These are phyloP conservation scores for Cladophialophora psammophila DNA, from an alignment of 2,329 filamentous ascomycete genomes.

Conservation along the genomic window DNA sequence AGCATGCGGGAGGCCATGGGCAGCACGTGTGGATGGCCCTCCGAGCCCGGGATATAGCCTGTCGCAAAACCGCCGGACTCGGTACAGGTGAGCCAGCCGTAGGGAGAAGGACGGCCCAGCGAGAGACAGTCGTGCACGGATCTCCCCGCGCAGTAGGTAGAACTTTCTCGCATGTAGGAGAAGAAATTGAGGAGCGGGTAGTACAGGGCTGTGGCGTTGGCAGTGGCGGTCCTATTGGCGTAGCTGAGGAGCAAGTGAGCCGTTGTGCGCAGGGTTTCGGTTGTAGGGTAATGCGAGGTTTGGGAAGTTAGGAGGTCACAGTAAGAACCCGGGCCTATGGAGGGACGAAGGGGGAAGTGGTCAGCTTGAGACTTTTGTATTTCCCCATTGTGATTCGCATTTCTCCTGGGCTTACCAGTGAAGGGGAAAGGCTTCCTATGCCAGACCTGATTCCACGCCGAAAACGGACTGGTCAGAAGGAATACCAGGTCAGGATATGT, in stretches of 20 bases:
- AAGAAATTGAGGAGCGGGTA: constrained; percentile 21
- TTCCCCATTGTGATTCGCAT: background rate
- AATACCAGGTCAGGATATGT: constrained; percentile 48
- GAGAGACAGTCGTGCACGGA: constrained; percentile 6
- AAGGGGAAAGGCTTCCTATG: constrained; percentile 43
- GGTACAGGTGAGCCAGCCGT: constrained; percentile 15
- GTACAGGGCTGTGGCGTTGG: constrained; percentile 2
- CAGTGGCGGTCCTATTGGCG: constrained; percentile 19
- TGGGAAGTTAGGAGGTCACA: background rate
- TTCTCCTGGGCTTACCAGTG: background rate
- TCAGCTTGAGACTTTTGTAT: no score
- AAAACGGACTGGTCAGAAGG: constrained; percentile 54
- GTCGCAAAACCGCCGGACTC: constrained; percentile 16
- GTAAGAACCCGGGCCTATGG: background rate
- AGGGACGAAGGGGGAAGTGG: background rate
- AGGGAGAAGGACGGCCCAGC: background rate
- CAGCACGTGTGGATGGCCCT: constrained; percentile 45
- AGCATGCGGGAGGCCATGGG: constrained; percentile 76
- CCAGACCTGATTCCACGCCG: constrained; percentile 59
- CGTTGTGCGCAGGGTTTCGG: constrained; percentile 47
- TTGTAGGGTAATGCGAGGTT: background rate
- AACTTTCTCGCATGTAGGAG: background rate
- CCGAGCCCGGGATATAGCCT: constrained; percentile 16
- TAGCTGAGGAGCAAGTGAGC: constrained; percentile 7
- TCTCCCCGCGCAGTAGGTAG: constrained; percentile 3